Evolutionary conservation across 352 stramenopile genomes (phyloP), one percentile per base, ranked within the genome.

Genomic region (Pythium sp.): DNA sequence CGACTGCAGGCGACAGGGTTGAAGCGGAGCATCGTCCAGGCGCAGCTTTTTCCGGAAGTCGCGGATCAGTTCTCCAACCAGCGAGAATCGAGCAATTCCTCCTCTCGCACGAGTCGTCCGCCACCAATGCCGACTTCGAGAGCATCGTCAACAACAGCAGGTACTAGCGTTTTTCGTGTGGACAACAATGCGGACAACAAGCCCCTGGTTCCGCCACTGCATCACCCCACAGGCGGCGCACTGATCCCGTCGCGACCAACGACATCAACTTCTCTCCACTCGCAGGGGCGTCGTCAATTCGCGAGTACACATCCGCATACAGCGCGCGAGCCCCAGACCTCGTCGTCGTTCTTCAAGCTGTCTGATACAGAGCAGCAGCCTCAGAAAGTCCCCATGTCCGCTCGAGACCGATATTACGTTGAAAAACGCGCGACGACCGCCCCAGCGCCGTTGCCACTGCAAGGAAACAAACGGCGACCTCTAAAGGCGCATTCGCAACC

Each of bases 1-100:
- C 76, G 86, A 8, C 70, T 94, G 7, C 84, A 90, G 24, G 78
- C 81, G n/a, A 79, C 75, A 5, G 86, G 86, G 0, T 38, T 91
- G 26, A 84, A 88, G 58, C 75, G 80, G 7, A 90, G 75, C 51
- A 74, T 90, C 28, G 75, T 84, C 2, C 78, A 92, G 46, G 73
- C 81, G 3, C 76, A 81, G 64, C 28, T 90, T 20, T 80, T 86
- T 66, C 79, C 73, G 11, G 55, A 73, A 24, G 63, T 73, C 41
- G 6, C 47, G 7, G 7, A 47, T 24, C 55, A 28, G 60, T 14
- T 53, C 26, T 61, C 49, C 4, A 70, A 56, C 34, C 73, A 82
- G 20, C 67, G 71, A 46, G 26, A 62, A 6, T 43, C 70, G 55
- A 57, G 3, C 14, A 22, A 8, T 2, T 41, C 15, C 7, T 59